Conservation (phyloP, 2,329 filamentous ascomycete species). For the Exophiala viscosa region DNA sequence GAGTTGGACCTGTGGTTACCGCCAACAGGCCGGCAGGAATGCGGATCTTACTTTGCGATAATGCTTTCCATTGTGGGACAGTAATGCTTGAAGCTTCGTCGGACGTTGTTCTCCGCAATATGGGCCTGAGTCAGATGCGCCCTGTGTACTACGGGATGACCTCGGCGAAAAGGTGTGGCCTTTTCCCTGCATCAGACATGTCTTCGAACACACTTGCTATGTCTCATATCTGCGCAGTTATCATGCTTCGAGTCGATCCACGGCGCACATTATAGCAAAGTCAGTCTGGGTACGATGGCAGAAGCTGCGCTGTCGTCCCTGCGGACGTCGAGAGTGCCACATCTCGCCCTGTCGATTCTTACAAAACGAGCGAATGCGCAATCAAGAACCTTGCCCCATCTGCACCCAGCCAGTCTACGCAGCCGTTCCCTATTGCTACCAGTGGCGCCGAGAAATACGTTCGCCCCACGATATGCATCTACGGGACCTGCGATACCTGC, state of each 20-base stretch:
- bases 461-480: conserved; percentile 4
- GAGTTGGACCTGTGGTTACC: too few relatives aligned
- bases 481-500: background rate
- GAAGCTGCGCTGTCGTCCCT: conserved; percentile 6
- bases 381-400: background rate
- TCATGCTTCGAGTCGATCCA: too few relatives aligned
- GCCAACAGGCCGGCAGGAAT: too few relatives aligned
- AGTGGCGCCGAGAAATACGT: background rate
- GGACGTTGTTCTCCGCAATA: conserved; percentile 9
- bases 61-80: too few relatives aligned
- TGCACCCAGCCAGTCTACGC: background rate
- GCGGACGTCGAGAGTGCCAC: conserved; percentile 16
- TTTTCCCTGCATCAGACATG: too few relatives aligned
- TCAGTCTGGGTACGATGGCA: background rate
- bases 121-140: background rate
- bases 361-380: conserved; percentile 12
- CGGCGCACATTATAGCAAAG: too few relatives aligned
- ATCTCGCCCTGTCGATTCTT: conserved; percentile 19
- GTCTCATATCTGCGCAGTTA: too few relatives aligned
- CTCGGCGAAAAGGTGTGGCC: too few relatives aligned
- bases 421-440: background rate
- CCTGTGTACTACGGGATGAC: too few relatives aligned
- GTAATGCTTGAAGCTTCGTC: too few relatives aligned
- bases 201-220: too few relatives aligned
- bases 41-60: too few relatives aligned